phyloP scores from a whole-genome alignment of 345 rosid genomes.

The Euphorbia lathyris region DNA sequence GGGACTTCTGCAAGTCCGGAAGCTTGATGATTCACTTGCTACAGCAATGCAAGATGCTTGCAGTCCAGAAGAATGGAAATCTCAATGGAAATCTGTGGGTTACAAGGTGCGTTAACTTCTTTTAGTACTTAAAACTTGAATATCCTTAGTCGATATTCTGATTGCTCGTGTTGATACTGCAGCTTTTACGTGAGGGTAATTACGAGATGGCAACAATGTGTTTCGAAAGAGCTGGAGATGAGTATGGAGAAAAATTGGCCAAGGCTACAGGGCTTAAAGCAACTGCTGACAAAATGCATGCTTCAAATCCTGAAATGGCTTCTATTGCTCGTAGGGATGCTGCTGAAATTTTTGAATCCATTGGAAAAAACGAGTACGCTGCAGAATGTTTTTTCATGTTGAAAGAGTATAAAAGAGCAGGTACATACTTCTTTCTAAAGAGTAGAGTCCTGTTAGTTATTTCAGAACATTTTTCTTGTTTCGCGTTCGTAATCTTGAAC shows the following conservation, averaged over 20 bases:
- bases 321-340: conserved; percentile 37
- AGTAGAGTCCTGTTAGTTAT: too few species aligned
- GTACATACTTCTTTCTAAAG: too few species aligned
- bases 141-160: background rate
- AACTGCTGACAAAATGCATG: conserved; percentile 35
- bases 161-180: conserved; percentile 11
- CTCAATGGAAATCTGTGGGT: conserved; percentile 43
- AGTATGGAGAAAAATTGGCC: conserved; percentile 37
- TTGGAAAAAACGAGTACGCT: conserved; percentile 43
- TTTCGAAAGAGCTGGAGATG: conserved; percentile 45
- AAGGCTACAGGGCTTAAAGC: conserved; percentile 44
- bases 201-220: conserved; percentile 49
- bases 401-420: conserved; percentile 43
- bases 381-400: conserved; percentile 42
- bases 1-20: conserved; percentile 32
- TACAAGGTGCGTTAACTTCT: conserved; percentile 29
- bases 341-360: conserved; percentile 41
- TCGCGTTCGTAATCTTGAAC: too few species aligned
- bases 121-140: background rate
- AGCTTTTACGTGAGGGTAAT: conserved; percentile 42
- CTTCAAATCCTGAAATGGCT: conserved; percentile 37
- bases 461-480: too few species aligned
- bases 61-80: conserved; percentile 49
- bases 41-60: conserved; percentile 43
- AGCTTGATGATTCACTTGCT: conserved; percentile 36